phyloP scores from a whole-genome alignment of 306 rosid species.

The Canavalia gladiata region DNA sequence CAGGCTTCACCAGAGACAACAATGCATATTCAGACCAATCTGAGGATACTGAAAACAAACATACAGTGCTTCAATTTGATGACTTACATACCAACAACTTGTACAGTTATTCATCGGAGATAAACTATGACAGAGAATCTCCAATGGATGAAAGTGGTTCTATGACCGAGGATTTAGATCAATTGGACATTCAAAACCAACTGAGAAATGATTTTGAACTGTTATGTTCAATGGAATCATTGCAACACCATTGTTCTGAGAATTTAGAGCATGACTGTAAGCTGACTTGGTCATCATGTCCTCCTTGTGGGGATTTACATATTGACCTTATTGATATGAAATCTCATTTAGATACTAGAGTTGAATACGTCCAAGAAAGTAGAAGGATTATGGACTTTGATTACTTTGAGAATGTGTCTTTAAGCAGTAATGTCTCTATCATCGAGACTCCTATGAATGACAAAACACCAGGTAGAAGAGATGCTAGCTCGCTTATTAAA shows the following conservation, averaged over 20 bases:
- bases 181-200: conserved; percentile 41
- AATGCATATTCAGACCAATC: conserved; percentile 46
- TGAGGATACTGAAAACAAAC: conserved; percentile 36
- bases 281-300: conserved; percentile 42
- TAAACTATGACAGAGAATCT: conserved; percentile 32
- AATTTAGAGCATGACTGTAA: conserved; percentile 36
- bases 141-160: conserved; percentile 35
- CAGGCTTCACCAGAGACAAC: conserved; percentile 38
- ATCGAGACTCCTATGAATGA: conserved; percentile 40
- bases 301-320: conserved; percentile 38
- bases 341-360: conserved; percentile 46
- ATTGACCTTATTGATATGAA: conserved; percentile 8
- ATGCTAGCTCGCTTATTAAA: conserved; percentile 10
- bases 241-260: conserved; percentile 49
- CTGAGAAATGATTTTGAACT: conserved; percentile 48
- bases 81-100: conserved; percentile 27
- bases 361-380: conserved; percentile 40
- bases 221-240: conserved; percentile 36
- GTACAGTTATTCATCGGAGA: conserved; percentile 34
- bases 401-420: conserved; percentile 34
- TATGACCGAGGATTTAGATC: conserved; percentile 40
- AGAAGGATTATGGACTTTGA: conserved; percentile 26
- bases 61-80: conserved; percentile 40
- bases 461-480: conserved; percentile 38
- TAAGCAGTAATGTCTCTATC: conserved; percentile 23